Conservation (phyloP, 495 filamentous ascomycete species). For the Podospora pseudoanserina region DNA sequence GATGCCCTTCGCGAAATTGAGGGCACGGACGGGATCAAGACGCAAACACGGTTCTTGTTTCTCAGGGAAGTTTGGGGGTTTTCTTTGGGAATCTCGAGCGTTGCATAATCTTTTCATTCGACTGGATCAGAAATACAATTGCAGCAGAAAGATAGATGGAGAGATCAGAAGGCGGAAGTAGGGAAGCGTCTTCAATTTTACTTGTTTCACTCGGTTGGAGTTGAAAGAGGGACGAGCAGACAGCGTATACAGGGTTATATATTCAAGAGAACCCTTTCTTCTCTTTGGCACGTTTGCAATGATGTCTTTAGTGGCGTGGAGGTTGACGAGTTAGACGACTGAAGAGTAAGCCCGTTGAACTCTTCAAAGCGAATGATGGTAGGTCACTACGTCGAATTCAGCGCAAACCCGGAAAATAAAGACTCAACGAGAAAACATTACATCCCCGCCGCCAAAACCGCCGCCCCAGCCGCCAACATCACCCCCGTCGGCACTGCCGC, state of each 20-base stretch:
- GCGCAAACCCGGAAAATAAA: too few relatives aligned
- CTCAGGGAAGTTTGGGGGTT: too few relatives aligned
- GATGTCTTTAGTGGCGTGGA: background rate
- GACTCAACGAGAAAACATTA: background rate
- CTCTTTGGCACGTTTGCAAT: background rate
- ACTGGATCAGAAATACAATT: too few relatives aligned
- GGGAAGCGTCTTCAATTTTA: background rate
- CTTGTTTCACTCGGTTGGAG: background rate
- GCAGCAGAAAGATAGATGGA: background rate
- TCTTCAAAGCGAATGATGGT: too few relatives aligned
- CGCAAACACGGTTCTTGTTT: too few relatives aligned
- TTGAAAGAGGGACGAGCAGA: background rate
- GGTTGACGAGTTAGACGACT: too few relatives aligned
- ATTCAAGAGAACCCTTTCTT: background rate
- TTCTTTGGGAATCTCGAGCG: too few relatives aligned
- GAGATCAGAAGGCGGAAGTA: background rate
- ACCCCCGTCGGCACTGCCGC: conserved; percentile 8
- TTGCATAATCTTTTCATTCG: too few relatives aligned
- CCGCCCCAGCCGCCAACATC: conserved; percentile 14
- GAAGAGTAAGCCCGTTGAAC: too few relatives aligned
- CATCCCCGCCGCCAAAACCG: conserved; percentile 11
- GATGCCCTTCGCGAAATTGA: too few relatives aligned
- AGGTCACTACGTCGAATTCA: too few relatives aligned
- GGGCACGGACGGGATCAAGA: too few relatives aligned
- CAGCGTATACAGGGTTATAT: background rate